Conservation (phyloP, 2,329 filamentous ascomycete species). For the Elsinoe perseae region DNA sequence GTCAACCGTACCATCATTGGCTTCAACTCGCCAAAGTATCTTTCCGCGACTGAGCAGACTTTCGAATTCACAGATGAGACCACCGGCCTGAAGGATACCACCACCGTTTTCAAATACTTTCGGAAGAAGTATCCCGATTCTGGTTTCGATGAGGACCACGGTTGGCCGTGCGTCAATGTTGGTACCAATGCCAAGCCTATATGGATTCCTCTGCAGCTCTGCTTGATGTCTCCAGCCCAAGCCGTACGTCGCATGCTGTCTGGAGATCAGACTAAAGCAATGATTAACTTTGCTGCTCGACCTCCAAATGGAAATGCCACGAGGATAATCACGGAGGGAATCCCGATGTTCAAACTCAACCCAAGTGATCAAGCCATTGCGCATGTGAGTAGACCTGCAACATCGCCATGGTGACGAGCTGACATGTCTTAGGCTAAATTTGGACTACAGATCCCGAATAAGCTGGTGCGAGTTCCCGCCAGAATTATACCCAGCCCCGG, state of each 20-base stretch:
- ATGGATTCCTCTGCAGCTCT: conserved; percentile 61
- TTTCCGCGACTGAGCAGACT: conserved; percentile 37
- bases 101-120: conserved; percentile 49
- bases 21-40: conserved; percentile 33
- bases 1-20: conserved; percentile 40
- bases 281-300: conserved; percentile 67
- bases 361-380: neutral
- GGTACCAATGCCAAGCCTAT: conserved; percentile 50
- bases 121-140: conserved; percentile 34
- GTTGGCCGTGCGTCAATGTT: conserved; percentile 49
- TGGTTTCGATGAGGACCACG: conserved; percentile 43
- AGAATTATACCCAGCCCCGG: conserved; percentile 57
- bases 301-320: conserved; percentile 57
- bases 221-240: conserved; percentile 58
- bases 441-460: conserved; percentile 53
- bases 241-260: conserved; percentile 52
- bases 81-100: conserved; percentile 30
- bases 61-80: conserved; percentile 40
- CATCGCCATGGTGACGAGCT: neutral
- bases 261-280: conserved; percentile 53
- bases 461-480: conserved; percentile 63
- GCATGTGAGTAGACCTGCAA: neutral
- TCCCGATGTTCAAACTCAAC: conserved; percentile 9
- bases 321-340: conserved; percentile 44
- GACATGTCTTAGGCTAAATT: conserved; percentile 39